These are phyloP conservation scores for Begonia fuchsioides DNA, from an alignment of 306 rosid genomes.

Conservation along the genomic window DNA sequence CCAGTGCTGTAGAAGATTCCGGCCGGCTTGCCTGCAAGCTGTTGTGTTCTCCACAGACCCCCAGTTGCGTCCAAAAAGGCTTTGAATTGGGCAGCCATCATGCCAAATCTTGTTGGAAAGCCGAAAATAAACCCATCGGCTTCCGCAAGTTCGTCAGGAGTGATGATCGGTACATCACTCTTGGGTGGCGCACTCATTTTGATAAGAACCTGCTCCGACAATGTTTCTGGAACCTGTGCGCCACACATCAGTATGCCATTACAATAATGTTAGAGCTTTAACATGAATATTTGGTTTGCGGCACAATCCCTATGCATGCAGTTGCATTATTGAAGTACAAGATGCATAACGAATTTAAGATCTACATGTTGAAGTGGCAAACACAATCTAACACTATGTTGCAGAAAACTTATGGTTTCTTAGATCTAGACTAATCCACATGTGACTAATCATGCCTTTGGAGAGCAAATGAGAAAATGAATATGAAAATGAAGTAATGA, in stretches of 20 bases:
- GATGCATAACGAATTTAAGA: too few relatives aligned
- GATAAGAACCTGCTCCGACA: slow-evolving; percentile 53
- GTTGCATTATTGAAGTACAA: too few relatives aligned
- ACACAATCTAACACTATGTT: too few relatives aligned
- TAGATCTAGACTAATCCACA: too few relatives aligned
- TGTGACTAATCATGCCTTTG: too few relatives aligned
- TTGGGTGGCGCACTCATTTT: slow-evolving; percentile 97
- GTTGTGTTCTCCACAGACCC: slow-evolving; percentile 75
- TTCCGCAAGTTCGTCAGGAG: slow-evolving; percentile 62
- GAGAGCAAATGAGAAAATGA: too few relatives aligned
- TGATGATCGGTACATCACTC: slow-evolving; percentile 58
- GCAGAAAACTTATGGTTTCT: too few relatives aligned
- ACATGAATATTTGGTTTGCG: too few relatives aligned
- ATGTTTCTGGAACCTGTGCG: slow-evolving; percentile 77
- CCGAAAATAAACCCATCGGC: slow-evolving; percentile 87
- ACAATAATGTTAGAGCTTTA: too few relatives aligned
- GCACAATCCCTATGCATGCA: too few relatives aligned
- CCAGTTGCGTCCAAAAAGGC: slow-evolving; percentile 87
- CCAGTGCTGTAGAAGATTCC: slow-evolving; percentile 91
- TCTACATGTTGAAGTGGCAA: too few relatives aligned
- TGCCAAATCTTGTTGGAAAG: slow-evolving; percentile 92
- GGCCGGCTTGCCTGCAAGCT: slow-evolving; percentile 93
- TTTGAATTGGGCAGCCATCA: slow-evolving; percentile 98
- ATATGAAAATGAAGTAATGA: too few relatives aligned
- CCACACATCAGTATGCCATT: slow-evolving; percentile 10